Conservation (phyloP, 2,329 filamentous ascomycete species). For the Claviceps africana region DNA sequence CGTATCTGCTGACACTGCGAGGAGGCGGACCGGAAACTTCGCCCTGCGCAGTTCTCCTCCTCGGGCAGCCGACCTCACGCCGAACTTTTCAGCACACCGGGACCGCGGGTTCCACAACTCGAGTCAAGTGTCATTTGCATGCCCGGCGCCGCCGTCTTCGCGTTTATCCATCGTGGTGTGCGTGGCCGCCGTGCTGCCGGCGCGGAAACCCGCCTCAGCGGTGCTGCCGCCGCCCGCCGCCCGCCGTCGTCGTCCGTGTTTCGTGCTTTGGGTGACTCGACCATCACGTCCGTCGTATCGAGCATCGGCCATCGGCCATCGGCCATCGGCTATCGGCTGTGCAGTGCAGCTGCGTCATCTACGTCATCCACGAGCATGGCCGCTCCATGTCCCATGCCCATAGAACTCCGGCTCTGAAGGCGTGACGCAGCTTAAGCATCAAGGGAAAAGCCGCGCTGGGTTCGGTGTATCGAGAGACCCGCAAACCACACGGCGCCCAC, state of each 20-base stretch:
- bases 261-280: no score
- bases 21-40: slow-evolving; percentile 9
- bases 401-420: neutral
- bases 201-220: neutral
- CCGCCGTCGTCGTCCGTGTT: no score
- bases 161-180: neutral
- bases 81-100: slow-evolving; percentile 29
- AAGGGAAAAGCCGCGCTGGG: neutral
- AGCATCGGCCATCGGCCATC: no score
- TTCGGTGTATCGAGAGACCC: neutral
- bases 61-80: slow-evolving; percentile 21
- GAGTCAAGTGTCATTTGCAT: neutral
- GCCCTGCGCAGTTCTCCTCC: slow-evolving; percentile 22
- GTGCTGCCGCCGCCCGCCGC: neutral
- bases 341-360: neutral
- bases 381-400: neutral
- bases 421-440: neutral
- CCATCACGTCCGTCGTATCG: neutral
- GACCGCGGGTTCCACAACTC: slow-evolving; percentile 1
- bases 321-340: no score
- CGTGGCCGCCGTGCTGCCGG: neutral
- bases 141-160: neutral
- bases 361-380: neutral
- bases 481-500: neutral
- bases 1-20: neutral